Evolutionary conservation across 495 filamentous ascomycete genomes (phyloP).

Genomic region (Daldinia loculata): DNA sequence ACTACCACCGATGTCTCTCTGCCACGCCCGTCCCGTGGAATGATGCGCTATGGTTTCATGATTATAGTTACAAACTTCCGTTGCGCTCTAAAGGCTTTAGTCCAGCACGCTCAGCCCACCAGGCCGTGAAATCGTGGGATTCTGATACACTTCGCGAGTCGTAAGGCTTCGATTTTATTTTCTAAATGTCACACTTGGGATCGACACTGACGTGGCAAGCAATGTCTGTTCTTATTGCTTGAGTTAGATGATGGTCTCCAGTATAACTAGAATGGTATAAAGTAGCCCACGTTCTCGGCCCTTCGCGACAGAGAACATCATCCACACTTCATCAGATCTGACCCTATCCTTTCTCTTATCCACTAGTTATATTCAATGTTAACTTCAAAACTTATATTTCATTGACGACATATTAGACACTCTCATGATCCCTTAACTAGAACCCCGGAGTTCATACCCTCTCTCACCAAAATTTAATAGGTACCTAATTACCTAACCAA

Average conservation of each 20-base stretch:
- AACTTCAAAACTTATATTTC: background rate
- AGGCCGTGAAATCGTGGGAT: slow-evolving; percentile 11
- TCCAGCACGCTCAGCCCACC: background rate
- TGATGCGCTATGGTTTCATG: slow-evolving; percentile 26
- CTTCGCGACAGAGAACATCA: slow-evolving; percentile 5
- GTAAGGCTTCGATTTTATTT: slow-evolving; percentile 12
- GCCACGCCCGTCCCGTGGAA: background rate
- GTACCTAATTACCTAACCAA: background rate
- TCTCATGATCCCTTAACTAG: background rate
- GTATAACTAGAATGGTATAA: slow-evolving; percentile 23
- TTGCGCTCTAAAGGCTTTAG: background rate
- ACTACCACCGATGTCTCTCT: background rate
- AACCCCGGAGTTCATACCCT: background rate
- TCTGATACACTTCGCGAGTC: slow-evolving; percentile 25
- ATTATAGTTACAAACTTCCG: background rate
- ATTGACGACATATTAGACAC: slow-evolving; percentile 5
- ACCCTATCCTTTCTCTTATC: slow-evolving; percentile 27
- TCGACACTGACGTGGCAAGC: slow-evolving; percentile 2
- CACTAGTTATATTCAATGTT: slow-evolving; percentile 5
- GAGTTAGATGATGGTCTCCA: slow-evolving; percentile 10
- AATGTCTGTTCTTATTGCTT: background rate
- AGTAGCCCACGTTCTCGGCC: slow-evolving; percentile 8
- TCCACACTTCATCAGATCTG: slow-evolving; percentile 7
- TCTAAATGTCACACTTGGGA: background rate
- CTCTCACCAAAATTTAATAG: background rate